Base-by-base conservation (phyloP, 2,329 filamentous ascomycete species). In the Diaporthe sp. region DNA sequence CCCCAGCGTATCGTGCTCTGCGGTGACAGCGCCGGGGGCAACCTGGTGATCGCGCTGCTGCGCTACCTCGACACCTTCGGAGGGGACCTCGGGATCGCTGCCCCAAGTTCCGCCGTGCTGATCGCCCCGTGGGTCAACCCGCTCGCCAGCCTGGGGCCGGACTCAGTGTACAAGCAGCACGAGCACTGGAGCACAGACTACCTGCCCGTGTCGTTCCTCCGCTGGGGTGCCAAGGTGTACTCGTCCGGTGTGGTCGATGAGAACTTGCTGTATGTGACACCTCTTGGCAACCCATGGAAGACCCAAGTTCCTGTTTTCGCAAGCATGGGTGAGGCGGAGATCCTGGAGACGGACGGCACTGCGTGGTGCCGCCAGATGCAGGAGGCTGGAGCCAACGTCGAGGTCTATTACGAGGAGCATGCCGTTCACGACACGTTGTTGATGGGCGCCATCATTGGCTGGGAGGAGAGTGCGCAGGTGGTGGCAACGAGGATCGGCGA, bases 401-500 rank as follows among this genome's bases (percentile, higher is more conserved):
- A 82, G 70, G 75, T 87, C 17, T 82, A 86, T 77, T 80, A 86
- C 4, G 85, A 86, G 77, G 77, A 83, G 65, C 76, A 80, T 13
- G 85, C 82, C 5, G 83, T 84, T 28, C 88, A 90, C 78, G 88
- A 89, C 79, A 85, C 88, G 9, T 75, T 88, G 25, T 68, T 86
- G 1, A 3, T 86, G 1, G 87, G 85, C 0, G 75, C 81, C 25
- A 22, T 82, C 2, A 31, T 87, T 3, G 88, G 87, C 0, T 89
- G 87, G 75, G 79, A 84, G 67, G 80, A 84, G 58, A 82, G 80
- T 73, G 77, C 79, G 17, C 39, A 73, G 19, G 75, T 65, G 9
- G 80, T 81, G 49, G 80, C 79, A 34, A 59, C 68, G 25, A 77
- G 67, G 37, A 77, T 81, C 31, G 79, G 81, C 6, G 78, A 58